Evolutionary conservation across 2,329 filamentous ascomycete species (phyloP).

Genomic region (Sclerotinia subarctica): DNA sequence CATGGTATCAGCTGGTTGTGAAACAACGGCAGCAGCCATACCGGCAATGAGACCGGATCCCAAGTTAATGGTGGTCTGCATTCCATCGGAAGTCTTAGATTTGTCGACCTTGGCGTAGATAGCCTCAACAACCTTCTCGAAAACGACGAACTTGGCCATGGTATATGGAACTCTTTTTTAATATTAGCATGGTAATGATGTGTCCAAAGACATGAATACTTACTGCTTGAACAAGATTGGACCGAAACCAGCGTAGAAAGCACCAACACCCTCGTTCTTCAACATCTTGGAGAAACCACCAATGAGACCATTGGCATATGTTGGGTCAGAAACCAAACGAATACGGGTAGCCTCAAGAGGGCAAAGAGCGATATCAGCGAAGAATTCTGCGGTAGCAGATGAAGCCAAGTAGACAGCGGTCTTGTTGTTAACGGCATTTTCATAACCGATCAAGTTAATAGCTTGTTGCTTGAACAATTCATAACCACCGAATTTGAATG

Average conservation of each 20-base stretch:
- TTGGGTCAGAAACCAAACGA: slow-evolving; percentile 84
- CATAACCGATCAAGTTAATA: slow-evolving; percentile 76
- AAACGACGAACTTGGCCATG: slow-evolving; percentile 93
- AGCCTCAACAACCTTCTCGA: slow-evolving; percentile 79
- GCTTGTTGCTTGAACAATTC: slow-evolving; percentile 94
- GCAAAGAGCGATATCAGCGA: slow-evolving; percentile 80
- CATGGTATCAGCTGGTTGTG: slow-evolving; percentile 91
- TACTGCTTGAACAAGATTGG: slow-evolving; percentile 81
- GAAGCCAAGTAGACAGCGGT: slow-evolving; percentile 77
- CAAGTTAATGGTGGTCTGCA: slow-evolving; percentile 79
- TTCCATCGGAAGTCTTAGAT: slow-evolving; percentile 60
- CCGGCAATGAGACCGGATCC: slow-evolving; percentile 72
- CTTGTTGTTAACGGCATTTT: slow-evolving; percentile 74
- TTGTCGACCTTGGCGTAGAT: slow-evolving; percentile 71
- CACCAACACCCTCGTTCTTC: slow-evolving; percentile 76
- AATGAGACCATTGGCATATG: slow-evolving; percentile 76
- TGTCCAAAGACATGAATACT: slow-evolving; percentile 35
- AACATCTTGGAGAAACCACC: slow-evolving; percentile 80
- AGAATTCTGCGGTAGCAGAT: slow-evolving; percentile 62
- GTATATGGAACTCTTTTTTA: slow-evolving; percentile 72
- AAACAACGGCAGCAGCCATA: slow-evolving; percentile 84
- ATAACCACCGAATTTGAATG: slow-evolving; percentile 92
- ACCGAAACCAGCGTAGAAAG: slow-evolving; percentile 90
- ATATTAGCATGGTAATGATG: neutral
- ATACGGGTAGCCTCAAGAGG: slow-evolving; percentile 92